Evolutionary conservation across 768 basidiomycete genomes (phyloP).

Genomic region (Tylopilus subfusipes): DNA sequence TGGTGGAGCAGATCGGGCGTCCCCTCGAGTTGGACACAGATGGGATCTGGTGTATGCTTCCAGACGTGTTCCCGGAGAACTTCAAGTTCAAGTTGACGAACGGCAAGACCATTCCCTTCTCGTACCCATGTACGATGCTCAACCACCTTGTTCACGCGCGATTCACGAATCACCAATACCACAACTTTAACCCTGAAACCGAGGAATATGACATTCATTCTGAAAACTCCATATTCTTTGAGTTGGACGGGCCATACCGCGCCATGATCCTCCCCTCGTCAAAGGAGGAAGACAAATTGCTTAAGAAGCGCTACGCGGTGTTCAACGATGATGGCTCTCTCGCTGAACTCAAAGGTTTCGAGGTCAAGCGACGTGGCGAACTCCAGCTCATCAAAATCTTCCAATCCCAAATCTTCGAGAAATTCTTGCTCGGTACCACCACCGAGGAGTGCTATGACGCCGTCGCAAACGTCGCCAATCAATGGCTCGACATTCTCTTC

Average conservation of each 20-base stretch:
- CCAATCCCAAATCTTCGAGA: slow-evolving; percentile 97
- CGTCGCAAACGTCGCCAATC: slow-evolving; percentile 90
- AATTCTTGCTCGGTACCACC: slow-evolving; percentile 89
- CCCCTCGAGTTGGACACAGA: slow-evolving; percentile 98
- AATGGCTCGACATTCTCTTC: slow-evolving; percentile 96
- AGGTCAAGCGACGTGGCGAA: slow-evolving; percentile 96
- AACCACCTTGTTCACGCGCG: slow-evolving; percentile 94
- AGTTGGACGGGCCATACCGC: slow-evolving; percentile 96
- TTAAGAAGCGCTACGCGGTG: slow-evolving; percentile 99
- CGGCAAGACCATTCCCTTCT: slow-evolving; percentile 86
- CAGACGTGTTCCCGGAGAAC: slow-evolving; percentile 95
- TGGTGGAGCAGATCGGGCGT: slow-evolving; percentile 96
- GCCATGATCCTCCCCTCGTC: slow-evolving; percentile 99
- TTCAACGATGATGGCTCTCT: slow-evolving; percentile 97
- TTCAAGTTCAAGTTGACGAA: slow-evolving; percentile 89
- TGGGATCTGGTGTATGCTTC: slow-evolving; percentile 99
- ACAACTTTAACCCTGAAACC: slow-evolving; percentile 80
- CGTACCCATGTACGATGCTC: slow-evolving; percentile 99
- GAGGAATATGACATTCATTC: slow-evolving; percentile 84
- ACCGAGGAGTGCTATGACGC: slow-evolving; percentile 94
- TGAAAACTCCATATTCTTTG: slow-evolving; percentile 99
- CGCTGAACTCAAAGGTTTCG: slow-evolving; percentile 99
- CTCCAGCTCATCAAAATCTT: slow-evolving; percentile 99
- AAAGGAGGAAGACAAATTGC: slow-evolving; percentile 96
- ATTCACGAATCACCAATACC: slow-evolving; percentile 98